Evolutionary conservation across 1,284 basidiomycete genomes (phyloP), one percentile per base, ranked within the genome.

Genomic region (Heliocybe sulcata): DNA sequence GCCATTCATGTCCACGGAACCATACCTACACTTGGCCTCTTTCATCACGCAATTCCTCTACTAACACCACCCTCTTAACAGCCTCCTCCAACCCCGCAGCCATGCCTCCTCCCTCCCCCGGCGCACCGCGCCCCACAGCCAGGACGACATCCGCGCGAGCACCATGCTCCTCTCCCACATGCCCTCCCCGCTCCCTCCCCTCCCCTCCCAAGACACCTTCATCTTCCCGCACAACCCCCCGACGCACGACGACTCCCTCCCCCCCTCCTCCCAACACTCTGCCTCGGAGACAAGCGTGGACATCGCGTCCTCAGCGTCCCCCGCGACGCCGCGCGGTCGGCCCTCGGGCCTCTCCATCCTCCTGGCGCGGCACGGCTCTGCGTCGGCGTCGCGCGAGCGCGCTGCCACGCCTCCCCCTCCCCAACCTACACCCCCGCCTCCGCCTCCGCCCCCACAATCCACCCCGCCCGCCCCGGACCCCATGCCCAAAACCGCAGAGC

Each of bases 91-190:
- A 60, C 66, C 72, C 6, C 66, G 65, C 58, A 74, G 69, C 58
- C 71, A 63, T 58, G 67, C 66, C 49, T 60, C 65, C 35, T 6
- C 69, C 68, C 35, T 61, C 59, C 33, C 64, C 63, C 3, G 59
- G 56, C 57, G 27, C 6, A 59, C 60, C 42, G 61, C 66, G 12
- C 71, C 74, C 25, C 83, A 81, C 59, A 79, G 80, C 0, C 81
- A 81, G 57, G 76, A 76, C 58, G 72, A 76, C 47, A 89, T 90
- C 57, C 79, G 87, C n/a, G 72, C 80, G 27, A 76, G 70, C 60
- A 88, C 87, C 0, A 75, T 89, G 64, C 73, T 82, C 56, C 73
- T 90, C 2, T 86, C 85, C 8, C 76, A 72, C 57, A 75, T 85
- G 65, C 67, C 38, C 38, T 42, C 52, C 33, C 59, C 63, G 9